A percentile compares a stretch with the other conserved stretches of the same genome.
Evolutionary conservation across 768 basidiomycete species (phyloP).

Genomic region (Amanita pallidorosea): DNA sequence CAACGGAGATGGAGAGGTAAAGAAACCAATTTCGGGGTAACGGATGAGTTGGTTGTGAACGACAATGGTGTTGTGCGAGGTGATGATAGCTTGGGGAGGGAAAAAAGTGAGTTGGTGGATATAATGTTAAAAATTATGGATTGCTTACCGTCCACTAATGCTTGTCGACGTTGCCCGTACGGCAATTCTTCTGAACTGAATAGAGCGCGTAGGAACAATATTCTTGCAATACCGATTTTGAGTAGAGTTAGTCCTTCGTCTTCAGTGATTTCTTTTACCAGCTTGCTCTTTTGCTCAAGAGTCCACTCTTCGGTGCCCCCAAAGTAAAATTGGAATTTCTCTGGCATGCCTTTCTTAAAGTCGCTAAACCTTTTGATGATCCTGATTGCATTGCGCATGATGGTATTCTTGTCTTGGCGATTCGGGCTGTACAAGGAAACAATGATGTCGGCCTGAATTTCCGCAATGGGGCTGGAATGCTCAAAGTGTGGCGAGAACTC

Average conservation of each 20-base stretch:
- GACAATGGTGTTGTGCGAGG: slow-evolving; percentile 80
- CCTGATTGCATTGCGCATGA: slow-evolving; percentile 68
- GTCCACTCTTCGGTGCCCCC: slow-evolving; percentile 71
- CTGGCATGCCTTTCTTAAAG: slow-evolving; percentile 59
- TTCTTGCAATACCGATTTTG: slow-evolving; percentile 74
- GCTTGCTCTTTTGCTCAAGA: slow-evolving; percentile 47
- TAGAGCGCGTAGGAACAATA: slow-evolving; percentile 65
- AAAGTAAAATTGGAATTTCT: slow-evolving; percentile 66
- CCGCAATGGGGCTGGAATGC: slow-evolving; percentile 62
- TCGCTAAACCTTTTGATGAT: slow-evolving; percentile 72
- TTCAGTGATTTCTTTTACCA: slow-evolving; percentile 67
- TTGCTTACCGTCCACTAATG: slow-evolving; percentile 64
- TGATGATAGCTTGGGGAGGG: slow-evolving; percentile 53
- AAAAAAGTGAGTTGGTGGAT: not conserved
- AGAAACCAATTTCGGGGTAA: slow-evolving; percentile 82
- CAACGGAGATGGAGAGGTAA: slow-evolving; percentile 79
- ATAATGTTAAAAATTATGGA: not conserved
- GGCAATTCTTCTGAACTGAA: slow-evolving; percentile 69
- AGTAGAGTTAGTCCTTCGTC: slow-evolving; percentile 76
- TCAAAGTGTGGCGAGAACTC: slow-evolving; percentile 77
- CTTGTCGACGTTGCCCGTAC: slow-evolving; percentile 54
- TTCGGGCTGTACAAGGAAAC: slow-evolving; percentile 76
- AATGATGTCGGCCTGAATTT: slow-evolving; percentile 85
- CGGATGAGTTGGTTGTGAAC: slow-evolving; percentile 76
- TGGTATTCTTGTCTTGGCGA: slow-evolving; percentile 53